Base-by-base conservation (phyloP, 2,329 filamentous ascomycete species). In the Tolypocladium endophyticum region DNA sequence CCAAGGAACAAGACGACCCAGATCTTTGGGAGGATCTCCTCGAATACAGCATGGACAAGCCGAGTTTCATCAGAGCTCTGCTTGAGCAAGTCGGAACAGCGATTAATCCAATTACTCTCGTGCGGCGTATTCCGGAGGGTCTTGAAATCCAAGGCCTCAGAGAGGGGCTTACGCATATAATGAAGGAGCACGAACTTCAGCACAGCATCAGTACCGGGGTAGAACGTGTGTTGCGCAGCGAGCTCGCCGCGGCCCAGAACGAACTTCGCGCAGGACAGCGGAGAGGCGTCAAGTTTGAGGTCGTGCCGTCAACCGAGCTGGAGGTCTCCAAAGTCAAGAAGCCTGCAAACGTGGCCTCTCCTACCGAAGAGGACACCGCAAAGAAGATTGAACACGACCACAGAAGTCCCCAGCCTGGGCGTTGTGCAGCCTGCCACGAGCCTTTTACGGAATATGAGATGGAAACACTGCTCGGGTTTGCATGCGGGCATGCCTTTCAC, bases 41-140 rank as follows among this genome's bases (percentile, higher is more conserved):
- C 7, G 86, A 93, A 66, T 97, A 97, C 73, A 93, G 89, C 62
- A 97, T 99, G 94, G 92, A 97, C 75, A 96, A 97, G 70, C 94
- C 94, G 0, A 85, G 85, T 47, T 99, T 99, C 75, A 97, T 99
- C 65, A 87, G 90, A 16, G 92, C 90, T 0, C 78, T 99, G 4
- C 83, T 99, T 0, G 91, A 96, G 68, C 91, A 97, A 75, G 93
- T 96, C 1, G 94, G 94, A 41, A 97, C 92, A 0, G 86, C 91
- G 1, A 94, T 99, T 68, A 87, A 97, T 68, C 94, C 94, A 0
- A 93, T 97, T 63, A 89, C 88, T 20, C 83, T 99, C 4, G 90
- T 99, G 7, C 83, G 89, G 18, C 85, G 92, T 6, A 99, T 99
- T 35, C 94, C 94, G 0, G 91, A 95, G 69, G 92, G 94, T 0